phyloP scores from a whole-genome alignment of 2,329 filamentous ascomycete species.

The Exophiala calicioides region DNA sequence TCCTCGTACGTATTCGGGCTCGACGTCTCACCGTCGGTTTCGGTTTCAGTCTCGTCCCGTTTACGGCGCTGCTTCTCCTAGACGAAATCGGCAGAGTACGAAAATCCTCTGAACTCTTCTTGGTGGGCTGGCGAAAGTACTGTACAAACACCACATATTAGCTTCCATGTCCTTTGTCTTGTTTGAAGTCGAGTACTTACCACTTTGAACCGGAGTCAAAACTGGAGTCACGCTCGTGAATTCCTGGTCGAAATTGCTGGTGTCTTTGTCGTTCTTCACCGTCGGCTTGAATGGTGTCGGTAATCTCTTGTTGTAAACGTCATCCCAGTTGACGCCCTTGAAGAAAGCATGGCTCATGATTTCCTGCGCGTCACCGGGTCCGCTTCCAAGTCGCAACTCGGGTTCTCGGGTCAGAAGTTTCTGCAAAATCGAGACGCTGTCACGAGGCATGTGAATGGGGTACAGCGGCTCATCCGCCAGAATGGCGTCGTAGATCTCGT shows the following conservation, averaged over 20 bases:
- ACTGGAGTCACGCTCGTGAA: constrained; percentile 98
- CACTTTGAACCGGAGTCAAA: constrained; percentile 92
- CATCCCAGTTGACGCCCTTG: constrained; percentile 96
- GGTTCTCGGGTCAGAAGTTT: constrained; percentile 95
- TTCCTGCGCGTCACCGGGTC: constrained; percentile 95
- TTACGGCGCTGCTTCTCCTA: too few species aligned
- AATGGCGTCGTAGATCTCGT: constrained; percentile 99
- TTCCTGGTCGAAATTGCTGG: constrained; percentile 99
- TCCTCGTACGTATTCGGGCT: background rate
- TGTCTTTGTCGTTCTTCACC: constrained; percentile 91
- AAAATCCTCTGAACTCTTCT: constrained; percentile 98
- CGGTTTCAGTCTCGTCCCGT: too few species aligned
- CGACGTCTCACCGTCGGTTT: background rate
- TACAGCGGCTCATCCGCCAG: constrained; percentile 96
- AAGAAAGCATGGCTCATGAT: constrained; percentile 99
- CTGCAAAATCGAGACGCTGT: constrained; percentile 95
- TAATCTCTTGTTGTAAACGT: constrained; percentile 94
- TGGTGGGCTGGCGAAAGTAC: constrained; percentile 98
- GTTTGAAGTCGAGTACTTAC: constrained; percentile 58
- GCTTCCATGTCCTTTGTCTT: background rate
- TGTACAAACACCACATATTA: constrained; percentile 40
- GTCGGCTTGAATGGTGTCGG: constrained; percentile 84
- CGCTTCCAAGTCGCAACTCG: constrained; percentile 86
- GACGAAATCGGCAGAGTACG: constrained; percentile 76
- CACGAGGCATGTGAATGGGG: constrained; percentile 97